Evolutionary conservation across 495 filamentous ascomycete genomes (phyloP).

Genomic region (Tetracladium setigerum): DNA sequence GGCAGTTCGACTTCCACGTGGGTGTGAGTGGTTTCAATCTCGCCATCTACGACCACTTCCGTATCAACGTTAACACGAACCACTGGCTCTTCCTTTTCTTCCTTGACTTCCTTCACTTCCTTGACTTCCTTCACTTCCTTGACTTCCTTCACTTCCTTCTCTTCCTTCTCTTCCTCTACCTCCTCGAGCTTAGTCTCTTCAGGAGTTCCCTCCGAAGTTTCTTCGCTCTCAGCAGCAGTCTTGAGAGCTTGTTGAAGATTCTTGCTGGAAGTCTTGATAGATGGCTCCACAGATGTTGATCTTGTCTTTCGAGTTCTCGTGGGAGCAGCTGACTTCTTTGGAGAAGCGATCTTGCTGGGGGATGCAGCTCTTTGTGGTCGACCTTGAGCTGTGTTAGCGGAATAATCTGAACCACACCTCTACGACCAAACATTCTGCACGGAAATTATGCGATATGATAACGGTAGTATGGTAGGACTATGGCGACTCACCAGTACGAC

Average conservation of each 20-base stretch:
- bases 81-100: constrained; percentile 42
- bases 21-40: constrained; percentile 61
- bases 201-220: constrained; percentile 21
- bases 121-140: constrained; percentile 20
- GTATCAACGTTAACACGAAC: constrained; percentile 66
- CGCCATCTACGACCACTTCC: constrained; percentile 54
- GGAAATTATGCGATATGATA: too few relatives aligned
- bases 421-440: too few relatives aligned
- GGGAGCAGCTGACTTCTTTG: constrained; percentile 27
- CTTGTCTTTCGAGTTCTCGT: constrained; percentile 32
- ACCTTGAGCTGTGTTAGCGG: constrained; percentile 3
- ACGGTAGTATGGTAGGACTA: too few relatives aligned
- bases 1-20: constrained; percentile 76
- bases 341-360: constrained; percentile 47
- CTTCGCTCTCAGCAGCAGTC: constrained; percentile 10
- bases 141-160: constrained; percentile 25
- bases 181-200: constrained; percentile 31
- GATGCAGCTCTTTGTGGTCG: constrained; percentile 50
- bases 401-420: too few relatives aligned
- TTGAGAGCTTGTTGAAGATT: constrained; percentile 18
- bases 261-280: constrained; percentile 37
- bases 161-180: constrained; percentile 24
- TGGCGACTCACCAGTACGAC: background rate
- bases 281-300: constrained; percentile 43
- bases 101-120: constrained; percentile 20